Base-by-base conservation (phyloP, 164 flowering plant genomes). In the Macadamia tetraphylla region DNA sequence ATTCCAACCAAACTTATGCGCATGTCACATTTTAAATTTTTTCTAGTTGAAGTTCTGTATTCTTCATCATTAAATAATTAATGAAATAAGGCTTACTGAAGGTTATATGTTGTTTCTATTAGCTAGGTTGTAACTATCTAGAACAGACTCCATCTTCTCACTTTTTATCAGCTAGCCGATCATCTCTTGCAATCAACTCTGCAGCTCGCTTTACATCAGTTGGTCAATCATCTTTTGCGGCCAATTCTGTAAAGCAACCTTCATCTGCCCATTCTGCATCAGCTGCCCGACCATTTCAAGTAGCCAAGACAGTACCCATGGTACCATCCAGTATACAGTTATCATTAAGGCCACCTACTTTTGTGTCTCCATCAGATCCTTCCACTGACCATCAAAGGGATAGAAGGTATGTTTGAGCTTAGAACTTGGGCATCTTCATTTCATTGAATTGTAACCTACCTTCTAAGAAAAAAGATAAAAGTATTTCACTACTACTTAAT, bases 311-410 rank as follows among this genome's bases (percentile, higher is more conserved):
- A 55, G 80, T 75, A 72, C 67, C 84, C 29, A 64, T 81, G 79
- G 78, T 84, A n/a, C 95, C 92, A 12, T 63, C 90, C n/a, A 66
- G 72, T 58, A 83, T 84, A 31, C 82, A 88, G n/a, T 60, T 82
- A 62, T 71, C 85, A 32, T 70, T 80, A 15, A 87, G 68, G 79
- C 85, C 88, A 18, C 53, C 73, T 12, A 11, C 80, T 67, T 70
- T 84, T 63, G 63, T 65, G 6, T 66, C 69, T 70, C 55, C 74
- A 9, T 59, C 74, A 29, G 92, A 82, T 58, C 48, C 67, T 73
- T 78, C 76, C n/a, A 17, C 43, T 55, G 82, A 78, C 46, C 65
- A 17, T 69, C 80, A 73, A 63, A 86, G 75, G 73, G 90, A 85
- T 57, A 83, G 80, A 80, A 88, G 94, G 96, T 89, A 80, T 58